Conservation (phyloP, 1,284 basidiomycete genomes). For the Ganoderma lucidum region DNA sequence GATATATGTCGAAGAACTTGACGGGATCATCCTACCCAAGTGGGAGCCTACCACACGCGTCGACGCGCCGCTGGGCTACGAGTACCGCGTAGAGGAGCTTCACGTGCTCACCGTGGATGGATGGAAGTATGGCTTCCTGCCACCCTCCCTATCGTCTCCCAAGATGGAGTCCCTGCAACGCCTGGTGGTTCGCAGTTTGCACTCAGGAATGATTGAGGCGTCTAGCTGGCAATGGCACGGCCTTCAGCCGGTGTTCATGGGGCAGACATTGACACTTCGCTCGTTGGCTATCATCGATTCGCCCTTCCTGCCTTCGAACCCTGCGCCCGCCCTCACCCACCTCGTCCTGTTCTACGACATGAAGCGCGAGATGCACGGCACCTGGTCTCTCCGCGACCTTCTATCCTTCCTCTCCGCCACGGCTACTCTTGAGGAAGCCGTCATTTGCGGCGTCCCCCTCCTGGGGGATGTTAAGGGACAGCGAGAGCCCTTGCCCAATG, state of each 20-base stretch:
- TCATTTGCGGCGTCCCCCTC: background rate
- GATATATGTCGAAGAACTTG: background rate
- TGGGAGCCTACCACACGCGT: background rate
- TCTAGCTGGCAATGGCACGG: conserved; percentile 3
- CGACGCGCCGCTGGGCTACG: background rate
- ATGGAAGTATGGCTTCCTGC: conserved; percentile 1
- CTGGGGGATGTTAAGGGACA: background rate
- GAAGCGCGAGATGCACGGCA: conserved; percentile 7
- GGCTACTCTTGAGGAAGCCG: background rate
- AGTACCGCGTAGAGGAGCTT: conserved; percentile 7
- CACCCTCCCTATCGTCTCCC: background rate
- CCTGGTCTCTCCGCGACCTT: background rate
- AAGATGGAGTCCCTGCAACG: background rate
- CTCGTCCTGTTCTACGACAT: conserved; percentile 5
- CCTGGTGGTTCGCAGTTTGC: conserved; percentile 1
- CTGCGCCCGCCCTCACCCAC: background rate
- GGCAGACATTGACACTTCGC: background rate
- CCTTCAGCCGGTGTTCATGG: background rate
- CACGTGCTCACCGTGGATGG: conserved; percentile 3
- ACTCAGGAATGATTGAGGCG: background rate
- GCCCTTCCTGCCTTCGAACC: conserved; percentile 2
- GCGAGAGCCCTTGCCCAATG: background rate
- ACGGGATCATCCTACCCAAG: background rate
- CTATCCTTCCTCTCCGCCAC: background rate
- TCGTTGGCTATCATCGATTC: conserved; percentile 2